phyloP scores from a whole-genome alignment of 2,329 filamentous ascomycete genomes.

The Alternaria tenuissima region DNA sequence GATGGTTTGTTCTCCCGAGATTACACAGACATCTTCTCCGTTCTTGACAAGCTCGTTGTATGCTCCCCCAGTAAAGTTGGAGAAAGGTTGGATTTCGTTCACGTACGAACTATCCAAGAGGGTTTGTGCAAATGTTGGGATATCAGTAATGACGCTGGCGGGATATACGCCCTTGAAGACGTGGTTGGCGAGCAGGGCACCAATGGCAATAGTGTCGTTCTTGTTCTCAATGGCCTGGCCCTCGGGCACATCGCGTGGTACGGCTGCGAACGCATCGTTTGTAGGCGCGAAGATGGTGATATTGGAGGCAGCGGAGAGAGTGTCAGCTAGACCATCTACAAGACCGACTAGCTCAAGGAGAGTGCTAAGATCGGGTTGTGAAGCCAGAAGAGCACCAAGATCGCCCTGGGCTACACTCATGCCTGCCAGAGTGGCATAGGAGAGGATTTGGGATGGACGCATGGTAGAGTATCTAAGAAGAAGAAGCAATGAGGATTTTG shows the following conservation, averaged over 20 bases:
- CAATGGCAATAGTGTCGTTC: constrained; percentile 45
- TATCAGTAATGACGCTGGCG: constrained; percentile 46
- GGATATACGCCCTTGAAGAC: constrained; percentile 62
- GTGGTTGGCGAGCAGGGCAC: constrained; percentile 64
- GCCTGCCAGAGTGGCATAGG: constrained; percentile 28
- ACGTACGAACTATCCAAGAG: constrained; percentile 58
- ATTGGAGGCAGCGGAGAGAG: constrained; percentile 55
- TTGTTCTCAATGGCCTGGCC: constrained; percentile 43
- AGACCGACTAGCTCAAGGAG: constrained; percentile 48
- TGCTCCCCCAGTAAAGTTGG: constrained; percentile 67
- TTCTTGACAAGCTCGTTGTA: constrained; percentile 57
- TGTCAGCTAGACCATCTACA: constrained; percentile 49
- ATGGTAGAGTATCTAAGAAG: constrained; percentile 18
- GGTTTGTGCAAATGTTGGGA: constrained; percentile 56
- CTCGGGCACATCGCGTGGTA: constrained; percentile 35
- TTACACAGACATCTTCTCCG: constrained; percentile 57
- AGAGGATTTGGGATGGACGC: constrained; percentile 28
- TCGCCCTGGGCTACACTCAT: constrained; percentile 38
- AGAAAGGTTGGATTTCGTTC: constrained; percentile 53
- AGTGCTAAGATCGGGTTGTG: constrained; percentile 43
- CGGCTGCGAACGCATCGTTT: constrained; percentile 58
- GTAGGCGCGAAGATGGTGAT: constrained; percentile 66
- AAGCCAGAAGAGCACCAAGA: constrained; percentile 42
- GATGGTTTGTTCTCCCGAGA: constrained; percentile 60
- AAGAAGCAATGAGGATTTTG: neutral